phyloP scores from a whole-genome alignment of 2,329 filamentous ascomycete genomes.

The Trichophyton schoenleinii region DNA sequence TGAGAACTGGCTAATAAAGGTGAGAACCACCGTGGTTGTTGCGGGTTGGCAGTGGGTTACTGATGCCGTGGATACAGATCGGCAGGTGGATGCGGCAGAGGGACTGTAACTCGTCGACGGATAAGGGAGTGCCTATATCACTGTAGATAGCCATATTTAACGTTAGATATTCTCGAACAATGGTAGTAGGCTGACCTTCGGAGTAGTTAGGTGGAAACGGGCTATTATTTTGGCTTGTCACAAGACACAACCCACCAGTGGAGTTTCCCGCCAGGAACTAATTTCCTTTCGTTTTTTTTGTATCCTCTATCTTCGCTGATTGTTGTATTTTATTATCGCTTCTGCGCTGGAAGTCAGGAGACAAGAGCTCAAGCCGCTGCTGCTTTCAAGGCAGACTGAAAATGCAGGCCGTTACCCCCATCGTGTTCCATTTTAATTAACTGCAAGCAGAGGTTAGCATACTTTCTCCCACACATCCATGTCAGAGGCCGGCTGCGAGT shows the following conservation, averaged over 20 bases:
- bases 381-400: not conserved
- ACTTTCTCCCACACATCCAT: slow-evolving; percentile 1
- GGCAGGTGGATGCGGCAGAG: not conserved
- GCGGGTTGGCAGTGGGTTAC: no score
- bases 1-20: not conserved
- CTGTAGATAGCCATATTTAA: not conserved
- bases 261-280: not conserved
- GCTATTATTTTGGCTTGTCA: not conserved
- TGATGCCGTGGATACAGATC: no score
- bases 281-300: not conserved
- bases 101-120: not conserved
- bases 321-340: not conserved
- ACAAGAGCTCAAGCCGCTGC: not conserved
- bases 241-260: not conserved
- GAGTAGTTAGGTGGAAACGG: not conserved
- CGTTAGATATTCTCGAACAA: not conserved
- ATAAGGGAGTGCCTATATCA: no score
- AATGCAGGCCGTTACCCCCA: not conserved
- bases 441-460: slow-evolving; percentile 4
- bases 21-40: slow-evolving; percentile 1
- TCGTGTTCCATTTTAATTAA: not conserved
- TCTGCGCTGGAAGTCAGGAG: not conserved
- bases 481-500: not conserved
- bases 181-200: not conserved
- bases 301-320: no score